These are phyloP conservation scores for Adenanthera pavonina DNA, from an alignment of 306 rosid species.

Conservation along the genomic window DNA sequence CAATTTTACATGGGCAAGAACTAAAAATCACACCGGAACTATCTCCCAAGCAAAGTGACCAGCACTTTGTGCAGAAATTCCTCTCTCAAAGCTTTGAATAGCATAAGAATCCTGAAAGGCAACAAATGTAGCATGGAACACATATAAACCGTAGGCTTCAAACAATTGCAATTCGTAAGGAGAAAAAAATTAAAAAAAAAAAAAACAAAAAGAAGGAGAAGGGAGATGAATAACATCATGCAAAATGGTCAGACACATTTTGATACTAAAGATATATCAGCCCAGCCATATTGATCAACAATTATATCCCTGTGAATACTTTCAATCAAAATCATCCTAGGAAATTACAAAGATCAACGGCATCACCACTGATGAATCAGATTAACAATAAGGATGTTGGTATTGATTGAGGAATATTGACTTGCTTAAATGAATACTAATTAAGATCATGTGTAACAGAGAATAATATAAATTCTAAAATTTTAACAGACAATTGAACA, in stretches of 20 bases:
- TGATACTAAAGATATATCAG: constrained; percentile 28
- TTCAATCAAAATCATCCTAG: background rate
- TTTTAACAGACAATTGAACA: constrained; percentile 14
- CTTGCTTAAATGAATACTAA: constrained; percentile 6
- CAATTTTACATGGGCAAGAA: constrained; percentile 31
- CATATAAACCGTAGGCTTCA: constrained; percentile 1
- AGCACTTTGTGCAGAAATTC: constrained; percentile 73
- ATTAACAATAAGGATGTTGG: background rate
- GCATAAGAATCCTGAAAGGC: constrained; percentile 78
- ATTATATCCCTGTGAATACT: background rate
- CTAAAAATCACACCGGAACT: constrained; percentile 66
- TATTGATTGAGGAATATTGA: constrained; percentile 7
- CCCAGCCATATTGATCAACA: background rate
- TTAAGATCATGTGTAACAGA: constrained; percentile 7
- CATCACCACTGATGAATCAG: background rate
- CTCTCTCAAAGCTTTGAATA: constrained; percentile 85
- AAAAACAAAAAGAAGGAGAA: background rate
- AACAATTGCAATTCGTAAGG: constrained; percentile 12
- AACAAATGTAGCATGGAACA: constrained; percentile 32
- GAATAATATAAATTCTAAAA: background rate
- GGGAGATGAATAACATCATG: background rate
- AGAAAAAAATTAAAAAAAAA: background rate
- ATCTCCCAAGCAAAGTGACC: constrained; percentile 91
- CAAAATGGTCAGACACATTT: constrained; percentile 13
- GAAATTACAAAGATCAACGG: background rate